Base-by-base conservation (phyloP, 805 yeast genomes). In the Blastobotrys americana region DNA sequence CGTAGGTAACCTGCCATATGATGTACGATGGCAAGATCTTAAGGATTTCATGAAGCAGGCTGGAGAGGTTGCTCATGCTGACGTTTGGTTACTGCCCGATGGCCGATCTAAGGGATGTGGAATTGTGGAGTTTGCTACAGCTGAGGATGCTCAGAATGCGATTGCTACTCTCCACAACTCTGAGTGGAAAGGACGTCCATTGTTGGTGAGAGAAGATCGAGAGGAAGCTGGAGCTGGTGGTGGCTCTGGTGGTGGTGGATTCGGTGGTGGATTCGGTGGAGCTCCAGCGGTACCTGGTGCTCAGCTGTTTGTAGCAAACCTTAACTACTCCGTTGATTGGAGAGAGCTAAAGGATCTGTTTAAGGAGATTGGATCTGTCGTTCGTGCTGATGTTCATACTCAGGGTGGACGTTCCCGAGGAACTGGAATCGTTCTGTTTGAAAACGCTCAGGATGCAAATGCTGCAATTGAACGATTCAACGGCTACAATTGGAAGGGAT, bases 151-250 rank as follows among this genome's bases (percentile, higher is more conserved):
- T 4, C 72, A 70, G 39, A 71, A 68, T 19, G 96, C 96, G 9
- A 85, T 88, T 55, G 66, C 70, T 43, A 71, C 76, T 54, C 82
- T 72, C 56, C 83, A 84, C 64, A 80, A 84, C 57, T 70, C 79
- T 23, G 70, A 68, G 28, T 75, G 80, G 51, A 65, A 70, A 58
- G 94, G 87, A 10, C 80, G 97, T 63, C 81, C 78, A 55, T 82
- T 88, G 37, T 87, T 83, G 63, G 95, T 89, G 6, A 80, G 97
- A 67, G 94, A 88, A 65, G 82, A 85, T 60, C 93, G 67, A 40
- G 71, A 60, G 61, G 55, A 49, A 51, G 65, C 50, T 53, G 47
- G 45, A 4, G 44, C 49, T 25, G 52, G 51, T 28, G 38, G 42
- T 8, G 52, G 59, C 34, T 55, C 50, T 18, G 56, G 55, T 40